Conservation (phyloP, 352 stramenopile genomes). For the Phytopythium delawarense region DNA sequence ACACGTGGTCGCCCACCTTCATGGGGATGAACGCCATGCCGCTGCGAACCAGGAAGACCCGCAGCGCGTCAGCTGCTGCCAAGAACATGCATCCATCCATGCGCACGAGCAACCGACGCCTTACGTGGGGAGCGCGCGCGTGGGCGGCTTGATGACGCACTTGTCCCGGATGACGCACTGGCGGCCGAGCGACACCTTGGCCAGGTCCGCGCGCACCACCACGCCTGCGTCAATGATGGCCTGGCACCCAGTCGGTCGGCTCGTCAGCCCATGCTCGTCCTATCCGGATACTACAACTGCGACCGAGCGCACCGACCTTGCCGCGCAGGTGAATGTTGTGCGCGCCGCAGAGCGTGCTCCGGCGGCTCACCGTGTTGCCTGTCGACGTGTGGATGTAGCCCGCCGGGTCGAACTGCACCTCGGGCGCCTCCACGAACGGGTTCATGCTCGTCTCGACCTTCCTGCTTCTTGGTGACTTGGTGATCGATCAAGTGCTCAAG, state of each 20-base stretch:
- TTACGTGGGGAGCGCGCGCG: constrained; percentile 58
- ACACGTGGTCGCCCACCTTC: constrained; percentile 80
- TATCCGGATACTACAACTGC: neutral
- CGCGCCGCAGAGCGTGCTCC: constrained; percentile 54
- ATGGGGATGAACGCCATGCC: constrained; percentile 81
- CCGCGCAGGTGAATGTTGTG: constrained; percentile 76
- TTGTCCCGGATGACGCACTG: constrained; percentile 71
- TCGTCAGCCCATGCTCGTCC: neutral
- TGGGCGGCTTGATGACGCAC: constrained; percentile 71
- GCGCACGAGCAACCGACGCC: neutral
- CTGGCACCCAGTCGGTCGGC: constrained; percentile 10
- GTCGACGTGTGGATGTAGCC: constrained; percentile 67
- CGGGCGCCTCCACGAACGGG: constrained; percentile 43
- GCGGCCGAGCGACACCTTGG: constrained; percentile 78
- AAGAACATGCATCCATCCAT: neutral
- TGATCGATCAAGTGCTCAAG: neutral
- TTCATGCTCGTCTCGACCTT: constrained; percentile 32
- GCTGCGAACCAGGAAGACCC: constrained; percentile 17
- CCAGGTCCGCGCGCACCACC: constrained; percentile 78
- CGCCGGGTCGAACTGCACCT: constrained; percentile 45
- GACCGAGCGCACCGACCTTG: constrained; percentile 24
- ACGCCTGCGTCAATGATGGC: constrained; percentile 68
- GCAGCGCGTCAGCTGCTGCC: neutral
- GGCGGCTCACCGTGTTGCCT: constrained; percentile 69
- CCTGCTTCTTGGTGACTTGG: neutral